Evolutionary conservation across 2,329 filamentous ascomycete genomes (phyloP).

Genomic region (Rhytidhysteron rufulum): DNA sequence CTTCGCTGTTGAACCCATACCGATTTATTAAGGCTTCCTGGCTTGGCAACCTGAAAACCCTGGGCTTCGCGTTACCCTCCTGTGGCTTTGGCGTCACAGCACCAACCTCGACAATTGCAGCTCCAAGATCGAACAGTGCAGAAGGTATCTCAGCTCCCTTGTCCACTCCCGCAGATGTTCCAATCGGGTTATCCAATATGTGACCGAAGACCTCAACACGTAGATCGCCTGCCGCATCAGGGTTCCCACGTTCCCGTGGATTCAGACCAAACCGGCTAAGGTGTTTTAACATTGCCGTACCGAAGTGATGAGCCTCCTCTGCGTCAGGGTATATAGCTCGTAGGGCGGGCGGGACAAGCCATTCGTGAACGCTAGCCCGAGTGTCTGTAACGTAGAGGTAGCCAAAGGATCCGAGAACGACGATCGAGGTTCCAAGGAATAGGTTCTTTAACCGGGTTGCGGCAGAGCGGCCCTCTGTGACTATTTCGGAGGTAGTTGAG

Average conservation of each 20-base stretch:
- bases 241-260: conserved; percentile 72
- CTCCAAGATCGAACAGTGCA: conserved; percentile 76
- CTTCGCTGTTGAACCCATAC: conserved; percentile 90
- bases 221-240: conserved; percentile 52
- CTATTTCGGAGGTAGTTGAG: conserved; percentile 16
- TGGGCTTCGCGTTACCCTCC: conserved; percentile 78
- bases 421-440: conserved; percentile 52
- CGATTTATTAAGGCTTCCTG: conserved; percentile 90
- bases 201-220: conserved; percentile 71
- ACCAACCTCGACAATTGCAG: conserved; percentile 86
- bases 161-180: conserved; percentile 92
- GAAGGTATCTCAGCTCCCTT: conserved; percentile 90
- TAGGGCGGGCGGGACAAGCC: conserved; percentile 56
- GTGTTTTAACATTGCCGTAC: conserved; percentile 65
- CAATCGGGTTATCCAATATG: conserved; percentile 77
- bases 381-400: conserved; percentile 54
- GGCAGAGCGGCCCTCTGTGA: conserved; percentile 35
- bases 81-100: conserved; percentile 87
- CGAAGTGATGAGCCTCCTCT: conserved; percentile 87
- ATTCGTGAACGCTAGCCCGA: conserved; percentile 51
- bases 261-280: conserved; percentile 73
- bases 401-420: conserved; percentile 43
- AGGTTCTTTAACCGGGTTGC: conserved; percentile 47
- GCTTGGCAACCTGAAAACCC: conserved; percentile 80
- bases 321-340: conserved; percentile 68